These are phyloP conservation scores for Phytophthora pini DNA, from an alignment of 352 stramenopile genomes.

Conservation along the genomic window DNA sequence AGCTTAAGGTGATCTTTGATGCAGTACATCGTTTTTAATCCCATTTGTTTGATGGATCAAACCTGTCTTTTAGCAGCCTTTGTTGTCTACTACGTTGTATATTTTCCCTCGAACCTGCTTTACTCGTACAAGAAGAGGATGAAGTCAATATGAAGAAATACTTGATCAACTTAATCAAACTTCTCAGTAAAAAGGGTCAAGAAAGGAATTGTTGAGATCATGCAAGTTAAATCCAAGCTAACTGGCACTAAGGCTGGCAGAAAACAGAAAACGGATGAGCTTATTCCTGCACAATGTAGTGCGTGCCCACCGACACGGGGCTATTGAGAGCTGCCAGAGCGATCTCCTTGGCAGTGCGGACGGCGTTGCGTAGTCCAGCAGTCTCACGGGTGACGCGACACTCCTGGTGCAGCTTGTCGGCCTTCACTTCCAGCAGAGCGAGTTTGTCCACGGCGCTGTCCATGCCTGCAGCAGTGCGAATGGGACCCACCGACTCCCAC, in stretches of 20 bases:
- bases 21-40: too few species aligned
- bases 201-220: too few species aligned
- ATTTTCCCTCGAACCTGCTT: too few species aligned
- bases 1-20: too few species aligned
- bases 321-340: constrained; percentile 84
- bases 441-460: constrained; percentile 84
- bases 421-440: constrained; percentile 74
- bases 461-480: constrained; percentile 84
- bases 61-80: too few species aligned
- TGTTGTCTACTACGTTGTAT: too few species aligned
- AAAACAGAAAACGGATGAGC: constrained; percentile 20
- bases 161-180: too few species aligned
- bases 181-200: too few species aligned
- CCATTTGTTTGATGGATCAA: too few species aligned
- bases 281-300: constrained; percentile 85
- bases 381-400: constrained; percentile 75
- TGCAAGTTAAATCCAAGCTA: too few species aligned
- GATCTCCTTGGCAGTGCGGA: constrained; percentile 88
- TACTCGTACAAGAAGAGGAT: too few species aligned
- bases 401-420: constrained; percentile 78
- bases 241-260: background rate
- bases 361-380: constrained; percentile 89
- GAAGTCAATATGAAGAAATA: too few species aligned
- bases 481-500: constrained; percentile 94
- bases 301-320: constrained; percentile 85